A percentile compares a stretch with the other conserved stretches of the same genome.
Evolutionary conservation across 148 eudicot genomes (phyloP).

Genomic region (Nepenthes mirabilis): DNA sequence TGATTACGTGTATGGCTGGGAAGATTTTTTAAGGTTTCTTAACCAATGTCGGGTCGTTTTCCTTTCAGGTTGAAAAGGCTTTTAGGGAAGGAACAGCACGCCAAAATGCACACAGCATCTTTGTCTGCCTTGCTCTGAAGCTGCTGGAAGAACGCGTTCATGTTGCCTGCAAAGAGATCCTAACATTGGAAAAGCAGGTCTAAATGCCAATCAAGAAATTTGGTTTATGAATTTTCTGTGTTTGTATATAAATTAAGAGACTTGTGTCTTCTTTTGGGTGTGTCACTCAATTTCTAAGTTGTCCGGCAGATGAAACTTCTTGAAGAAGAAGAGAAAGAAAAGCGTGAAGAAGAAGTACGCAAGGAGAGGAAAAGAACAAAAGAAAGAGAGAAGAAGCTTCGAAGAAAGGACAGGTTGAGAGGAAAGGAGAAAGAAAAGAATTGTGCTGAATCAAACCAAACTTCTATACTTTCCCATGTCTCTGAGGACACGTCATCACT

Average conservation of each 20-base stretch:
- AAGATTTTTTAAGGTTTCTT: not conserved
- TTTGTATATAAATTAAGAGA: not conserved
- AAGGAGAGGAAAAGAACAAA: constrained; percentile 79
- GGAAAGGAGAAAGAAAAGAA: constrained; percentile 70
- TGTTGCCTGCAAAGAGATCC: constrained; percentile 94
- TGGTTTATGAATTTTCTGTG: not conserved
- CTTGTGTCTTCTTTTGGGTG: constrained; percentile 8
- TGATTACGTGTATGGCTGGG: constrained; percentile 3
- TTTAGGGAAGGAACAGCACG: constrained; percentile 97
- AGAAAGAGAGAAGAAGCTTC: constrained; percentile 90
- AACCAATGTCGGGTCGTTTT: constrained; percentile 4
- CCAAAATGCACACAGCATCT: constrained; percentile 97
- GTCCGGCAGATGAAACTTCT: constrained; percentile 67
- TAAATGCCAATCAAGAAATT: not conserved
- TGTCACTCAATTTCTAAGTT: constrained; percentile 6
- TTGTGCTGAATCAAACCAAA: constrained; percentile 29
- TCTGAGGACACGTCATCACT: constrained; percentile 24
- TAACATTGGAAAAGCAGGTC: constrained; percentile 91
- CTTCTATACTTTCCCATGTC: constrained; percentile 18
- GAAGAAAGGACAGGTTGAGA: constrained; percentile 90
- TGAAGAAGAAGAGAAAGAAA: constrained; percentile 98
- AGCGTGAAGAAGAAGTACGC: constrained; percentile 92
- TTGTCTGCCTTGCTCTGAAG: constrained; percentile 87
- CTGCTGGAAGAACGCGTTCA: constrained; percentile 88
- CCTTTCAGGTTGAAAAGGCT: constrained; percentile 86